Evolutionary conservation across 1,139 yeast species (phyloP), one percentile per base, ranked within the genome.

Genomic region (Taphrina communis): DNA sequence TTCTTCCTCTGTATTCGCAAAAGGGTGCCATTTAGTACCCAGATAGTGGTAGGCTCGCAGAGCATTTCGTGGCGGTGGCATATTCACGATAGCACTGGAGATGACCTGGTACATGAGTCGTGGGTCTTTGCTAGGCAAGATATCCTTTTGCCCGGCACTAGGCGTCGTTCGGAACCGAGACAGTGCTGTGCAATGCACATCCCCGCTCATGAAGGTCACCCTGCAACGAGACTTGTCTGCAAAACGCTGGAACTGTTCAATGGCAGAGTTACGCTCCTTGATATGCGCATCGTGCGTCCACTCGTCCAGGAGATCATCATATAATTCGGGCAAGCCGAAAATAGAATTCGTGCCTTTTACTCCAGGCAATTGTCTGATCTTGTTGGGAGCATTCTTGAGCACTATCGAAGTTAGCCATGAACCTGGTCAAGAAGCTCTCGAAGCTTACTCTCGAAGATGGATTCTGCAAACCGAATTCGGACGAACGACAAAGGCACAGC

Each of bases 241-340:
- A 74, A 89, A 85, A 62, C 84, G 84, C 72, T 86, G 85, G 65
- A 90, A 80, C 67, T 81, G 80, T 66, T 81, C 81, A 59, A 90
- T 79, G 65, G 91, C 80, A 72, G 76, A 76, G 77, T 90, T 90
- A 71, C 97, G 83, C 78, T 90, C 97, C 67, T 80, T 78, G 77
- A 90, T 90, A 75, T 93, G 99, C 77, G 88, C 84, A 71, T 83
- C 83, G 6, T 97, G 89, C 78, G 97, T 92, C 98, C 98, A 93
- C 78, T 94, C 98, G 77, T 93, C 99, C 76, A 92, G 89, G 76
- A 94, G 82, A 77, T 93, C 98, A 76, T 94, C 98, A 73, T 93
- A 82, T 19, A 93, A 86, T 78, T 93, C 98, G 21, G 93, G 87
- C 56, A 89, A 86, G 1, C 97, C 97, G 76, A 92, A 93, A 73